These are phyloP conservation scores for Torulaspora indica DNA, from an alignment of 805 yeast genomes.

Conservation along the genomic window DNA sequence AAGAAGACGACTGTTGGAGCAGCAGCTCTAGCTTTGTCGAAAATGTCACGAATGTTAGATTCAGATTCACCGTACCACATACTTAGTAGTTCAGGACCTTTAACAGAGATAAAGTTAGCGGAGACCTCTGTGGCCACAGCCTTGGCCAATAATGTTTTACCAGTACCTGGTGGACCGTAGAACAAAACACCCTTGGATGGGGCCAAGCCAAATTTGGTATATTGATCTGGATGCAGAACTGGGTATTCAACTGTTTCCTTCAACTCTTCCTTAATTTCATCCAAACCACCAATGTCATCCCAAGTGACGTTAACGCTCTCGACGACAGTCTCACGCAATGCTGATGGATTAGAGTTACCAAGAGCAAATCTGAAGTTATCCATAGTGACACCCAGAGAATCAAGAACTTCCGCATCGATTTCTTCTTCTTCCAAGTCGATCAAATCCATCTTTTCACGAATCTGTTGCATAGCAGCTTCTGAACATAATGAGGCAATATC, in stretches of 20 bases:
- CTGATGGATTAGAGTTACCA: conserved; percentile 97
- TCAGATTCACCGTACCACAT: conserved; percentile 99
- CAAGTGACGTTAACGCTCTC: conserved; percentile 98
- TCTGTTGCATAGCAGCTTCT: conserved; percentile 99
- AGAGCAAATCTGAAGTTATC: conserved; percentile 97
- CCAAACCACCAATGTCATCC: conserved; percentile 99
- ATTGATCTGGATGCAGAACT: conserved; percentile 97
- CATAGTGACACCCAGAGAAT: conserved; percentile 96
- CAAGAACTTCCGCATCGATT: conserved; percentile 94
- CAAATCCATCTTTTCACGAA: conserved; percentile 98
- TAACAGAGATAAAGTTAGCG: conserved; percentile 87
- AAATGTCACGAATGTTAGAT: conserved; percentile 94
- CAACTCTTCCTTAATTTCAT: conserved; percentile 90
- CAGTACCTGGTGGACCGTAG: conserved; percentile 99
- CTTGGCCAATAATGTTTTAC: conserved; percentile 96
- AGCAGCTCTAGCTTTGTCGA: conserved; percentile 98
- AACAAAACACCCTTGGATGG: conserved; percentile 98
- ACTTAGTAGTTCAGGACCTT: conserved; percentile 93
- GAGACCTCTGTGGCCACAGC: conserved; percentile 99
- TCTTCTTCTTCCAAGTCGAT: conserved; percentile 94
- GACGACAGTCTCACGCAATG: conserved; percentile 98
- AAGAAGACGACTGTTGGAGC: too few relatives aligned
- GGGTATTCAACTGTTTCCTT: conserved; percentile 99
- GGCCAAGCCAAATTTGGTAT: conserved; percentile 94
- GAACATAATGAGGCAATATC: conserved; percentile 97